Evolutionary conservation across 805 yeast species (phyloP).

Genomic region (Candida saitoana): DNA sequence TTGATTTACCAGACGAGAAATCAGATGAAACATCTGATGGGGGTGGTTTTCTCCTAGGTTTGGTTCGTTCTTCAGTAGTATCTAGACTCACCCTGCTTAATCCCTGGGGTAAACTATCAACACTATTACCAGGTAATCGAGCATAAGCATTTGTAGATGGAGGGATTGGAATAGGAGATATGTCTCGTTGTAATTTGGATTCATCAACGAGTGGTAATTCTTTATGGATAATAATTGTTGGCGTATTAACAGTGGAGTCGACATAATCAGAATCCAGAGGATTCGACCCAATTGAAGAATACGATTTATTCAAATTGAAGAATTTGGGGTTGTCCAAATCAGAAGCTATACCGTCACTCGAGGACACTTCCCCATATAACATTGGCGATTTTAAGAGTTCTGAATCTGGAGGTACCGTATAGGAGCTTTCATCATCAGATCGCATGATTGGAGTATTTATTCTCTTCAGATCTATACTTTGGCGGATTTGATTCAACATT

Average conservation of each 20-base stretch:
- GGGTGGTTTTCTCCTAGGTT: conserved; percentile 26
- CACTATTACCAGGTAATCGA: conserved; percentile 21
- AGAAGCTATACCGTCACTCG: conserved; percentile 4
- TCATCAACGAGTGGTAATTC: conserved; percentile 3
- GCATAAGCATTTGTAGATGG: conserved; percentile 27
- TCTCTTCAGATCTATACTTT: conserved; percentile 33
- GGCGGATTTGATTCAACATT: conserved; percentile 30
- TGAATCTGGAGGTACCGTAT: not conserved
- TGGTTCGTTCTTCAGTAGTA: conserved; percentile 1
- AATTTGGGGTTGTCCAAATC: not conserved
- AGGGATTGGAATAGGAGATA: conserved; percentile 25
- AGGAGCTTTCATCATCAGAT: not conserved
- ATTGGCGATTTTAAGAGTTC: conserved; percentile 3
- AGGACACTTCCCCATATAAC: conserved; percentile 1
- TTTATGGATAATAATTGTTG: conserved; percentile 1
- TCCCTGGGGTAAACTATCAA: conserved; percentile 14
- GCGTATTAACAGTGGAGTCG: not conserved
- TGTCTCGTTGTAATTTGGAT: conserved; percentile 2
- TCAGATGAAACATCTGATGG: conserved; percentile 13
- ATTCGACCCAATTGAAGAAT: conserved; percentile 24
- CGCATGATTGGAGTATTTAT: conserved; percentile 13
- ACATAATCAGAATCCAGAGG: conserved; percentile 16
- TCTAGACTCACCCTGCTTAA: not conserved
- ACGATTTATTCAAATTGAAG: conserved; percentile 15
- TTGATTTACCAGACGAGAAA: too few relatives aligned